Evolutionary conservation across 495 filamentous ascomycete genomes (phyloP).

Genomic region (Apiosordaria backusii): DNA sequence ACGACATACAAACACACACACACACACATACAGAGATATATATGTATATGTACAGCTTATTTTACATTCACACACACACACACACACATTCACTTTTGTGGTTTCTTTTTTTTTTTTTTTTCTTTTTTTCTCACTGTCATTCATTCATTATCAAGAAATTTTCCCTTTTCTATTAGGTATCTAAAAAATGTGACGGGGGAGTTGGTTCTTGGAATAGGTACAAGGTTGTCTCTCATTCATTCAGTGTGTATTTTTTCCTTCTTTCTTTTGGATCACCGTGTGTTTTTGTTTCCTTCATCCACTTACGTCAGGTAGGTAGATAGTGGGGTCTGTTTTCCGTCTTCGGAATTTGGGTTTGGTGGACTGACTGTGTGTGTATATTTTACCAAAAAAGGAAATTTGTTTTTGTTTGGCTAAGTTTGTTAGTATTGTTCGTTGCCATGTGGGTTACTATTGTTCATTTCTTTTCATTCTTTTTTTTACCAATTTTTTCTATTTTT

Average conservation of each 20-base stretch:
- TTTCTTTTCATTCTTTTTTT: background rate
- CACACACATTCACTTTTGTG: background rate
- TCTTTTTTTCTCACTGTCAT: background rate
- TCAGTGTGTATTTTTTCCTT: background rate
- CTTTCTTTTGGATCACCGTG: too few relatives aligned
- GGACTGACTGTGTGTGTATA: background rate
- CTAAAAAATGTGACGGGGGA: background rate
- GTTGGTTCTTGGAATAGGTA: background rate
- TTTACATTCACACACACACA: background rate
- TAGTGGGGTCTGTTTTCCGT: background rate
- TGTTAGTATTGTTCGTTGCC: background rate
- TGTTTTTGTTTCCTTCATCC: too few relatives aligned
- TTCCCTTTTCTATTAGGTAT: background rate
- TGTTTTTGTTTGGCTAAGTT: background rate
- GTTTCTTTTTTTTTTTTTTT: background rate
- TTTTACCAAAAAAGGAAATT: background rate
- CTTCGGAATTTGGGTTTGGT: too few relatives aligned
- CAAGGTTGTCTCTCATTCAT: background rate
- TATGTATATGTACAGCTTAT: background rate
- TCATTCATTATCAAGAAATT: background rate
- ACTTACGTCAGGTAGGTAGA: too few relatives aligned
- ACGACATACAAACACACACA: background rate
- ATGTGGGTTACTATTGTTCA: background rate
- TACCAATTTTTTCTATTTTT: background rate
- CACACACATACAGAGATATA: too few relatives aligned